Evolutionary conservation across 2,329 filamentous ascomycete genomes (phyloP), one percentile per base, ranked within the genome.

Genomic region (Colletotrichum sojae): DNA sequence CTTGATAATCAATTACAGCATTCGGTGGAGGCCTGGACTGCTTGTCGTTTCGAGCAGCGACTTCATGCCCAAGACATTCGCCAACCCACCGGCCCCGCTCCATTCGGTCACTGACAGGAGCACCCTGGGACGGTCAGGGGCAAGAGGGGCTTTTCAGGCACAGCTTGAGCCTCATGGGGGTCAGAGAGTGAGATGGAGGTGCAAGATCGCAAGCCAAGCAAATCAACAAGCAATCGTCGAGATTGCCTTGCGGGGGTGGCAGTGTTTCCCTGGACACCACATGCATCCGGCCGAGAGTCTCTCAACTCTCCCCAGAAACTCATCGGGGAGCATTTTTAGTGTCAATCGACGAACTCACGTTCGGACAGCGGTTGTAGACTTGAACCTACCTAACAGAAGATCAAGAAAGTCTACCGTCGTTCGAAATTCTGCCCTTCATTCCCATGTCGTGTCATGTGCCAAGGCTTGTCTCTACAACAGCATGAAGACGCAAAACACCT

Each of bases 161-260:
- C 36, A 62, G 59, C 59, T 36, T 9, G 22, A 62, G 49, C 59
- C 59, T 46, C 36, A 6, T 13, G 16, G 16, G 46, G 49, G n/a
- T 54, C 39, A 20, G 18, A 27, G 36, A 13, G 22, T 15, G 16
- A 6, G 20, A 36, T 36, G 10, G 31, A 49, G 27, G 27, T 20
- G 5, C 43, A 6, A 40, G 45, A 10, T 22, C 43, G 40, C 18
- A 15, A 15, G 13, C 10, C 43, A 36, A 27, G 43, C 56, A 51
- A 46, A 43, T 43, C 22, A 48, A 36, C 22, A 48, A 36, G 31
- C 46, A 46, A 20, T 45, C 55, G 39, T 59, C 43, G 25, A 20
- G 18, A 22, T 36, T 40, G 10, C 12, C 36, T 40, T 18, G 56
- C 27, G 45, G 56, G 43, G 56, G 56, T 59, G 56, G 56, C 56